Conservation (phyloP, 2,329 filamentous ascomycete genomes). For the Zasmidium cellare region DNA sequence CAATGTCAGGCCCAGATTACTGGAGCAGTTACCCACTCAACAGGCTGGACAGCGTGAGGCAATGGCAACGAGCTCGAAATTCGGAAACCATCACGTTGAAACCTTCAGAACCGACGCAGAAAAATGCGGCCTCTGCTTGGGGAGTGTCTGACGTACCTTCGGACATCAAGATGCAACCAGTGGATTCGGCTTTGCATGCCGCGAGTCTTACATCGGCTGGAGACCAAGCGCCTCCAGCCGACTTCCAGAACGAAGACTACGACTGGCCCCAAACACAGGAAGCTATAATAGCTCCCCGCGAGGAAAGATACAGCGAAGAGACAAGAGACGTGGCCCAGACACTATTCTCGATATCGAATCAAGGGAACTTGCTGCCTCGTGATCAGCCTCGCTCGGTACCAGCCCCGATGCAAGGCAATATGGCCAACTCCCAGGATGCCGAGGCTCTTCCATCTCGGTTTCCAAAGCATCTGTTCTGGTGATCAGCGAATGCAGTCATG, state of each 20-base stretch:
- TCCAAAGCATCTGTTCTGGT: slow-evolving; percentile 26
- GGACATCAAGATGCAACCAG: neutral
- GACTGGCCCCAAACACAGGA: neutral
- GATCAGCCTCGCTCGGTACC: slow-evolving; percentile 2
- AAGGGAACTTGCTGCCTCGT: slow-evolving; percentile 4
- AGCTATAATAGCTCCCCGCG: neutral
- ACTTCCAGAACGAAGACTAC: neutral
- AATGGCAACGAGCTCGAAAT: slow-evolving; percentile 18
- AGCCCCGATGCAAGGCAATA: neutral
- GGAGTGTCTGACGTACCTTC: neutral
- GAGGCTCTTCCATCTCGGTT: slow-evolving; percentile 14
- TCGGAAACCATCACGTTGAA: neutral
- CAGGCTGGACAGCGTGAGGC: slow-evolving; percentile 16
- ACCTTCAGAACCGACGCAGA: neutral
- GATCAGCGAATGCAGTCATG: neutral
- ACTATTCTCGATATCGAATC: slow-evolving; percentile 23
- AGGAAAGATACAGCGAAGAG: slow-evolving; percentile 23
- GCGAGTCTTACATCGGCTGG: neutral
- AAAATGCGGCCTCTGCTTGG: neutral
- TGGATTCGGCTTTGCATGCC: neutral
- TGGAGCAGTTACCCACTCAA: slow-evolving; percentile 20
- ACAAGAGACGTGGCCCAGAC: slow-evolving; percentile 23
- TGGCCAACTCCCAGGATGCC: neutral
- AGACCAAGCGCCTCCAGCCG: neutral
- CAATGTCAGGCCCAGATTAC: slow-evolving; percentile 22